phyloP scores from a whole-genome alignment of 495 filamentous ascomycete species.

The Aspergillus carlsbadensis region DNA sequence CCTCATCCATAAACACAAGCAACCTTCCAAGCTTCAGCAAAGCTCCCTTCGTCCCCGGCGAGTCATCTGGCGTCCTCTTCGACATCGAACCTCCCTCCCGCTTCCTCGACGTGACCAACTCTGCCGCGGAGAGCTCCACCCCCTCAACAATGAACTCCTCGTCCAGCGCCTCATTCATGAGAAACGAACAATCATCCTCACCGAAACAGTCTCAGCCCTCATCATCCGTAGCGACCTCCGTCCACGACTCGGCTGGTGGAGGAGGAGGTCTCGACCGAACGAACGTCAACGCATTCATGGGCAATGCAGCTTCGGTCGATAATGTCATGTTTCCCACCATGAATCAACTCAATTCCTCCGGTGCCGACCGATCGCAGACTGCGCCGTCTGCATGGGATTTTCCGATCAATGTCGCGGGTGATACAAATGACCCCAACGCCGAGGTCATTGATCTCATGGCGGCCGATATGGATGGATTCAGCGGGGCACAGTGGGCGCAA shows the following conservation, averaged over 20 bases:
- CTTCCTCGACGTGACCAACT: constrained; percentile 16
- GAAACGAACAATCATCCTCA: constrained; percentile 6
- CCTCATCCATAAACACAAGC: constrained; percentile 30
- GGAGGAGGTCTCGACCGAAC: not conserved
- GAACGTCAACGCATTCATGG: not conserved
- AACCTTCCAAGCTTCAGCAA: constrained; percentile 73
- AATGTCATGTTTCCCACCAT: not conserved
- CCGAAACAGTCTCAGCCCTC: constrained; percentile 5
- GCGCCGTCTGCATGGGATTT: constrained; percentile 28
- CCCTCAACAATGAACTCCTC: constrained; percentile 11
- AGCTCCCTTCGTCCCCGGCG: not conserved
- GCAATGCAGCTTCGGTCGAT: not conserved
- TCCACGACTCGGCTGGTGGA: not conserved
- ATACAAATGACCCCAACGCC: constrained; percentile 16
- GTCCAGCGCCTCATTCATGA: constrained; percentile 3
- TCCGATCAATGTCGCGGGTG: constrained; percentile 12
- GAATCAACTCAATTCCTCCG: constrained; percentile 15
- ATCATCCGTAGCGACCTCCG: not conserved
- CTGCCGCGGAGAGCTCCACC: constrained; percentile 6
- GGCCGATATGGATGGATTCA: constrained; percentile 26
- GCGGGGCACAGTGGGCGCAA: constrained; percentile 39
- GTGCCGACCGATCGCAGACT: constrained; percentile 11
- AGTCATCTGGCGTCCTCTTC: not conserved
- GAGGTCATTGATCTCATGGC: constrained; percentile 22
- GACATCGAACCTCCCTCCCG: constrained; percentile 12